Evolutionary conservation across 768 basidiomycete genomes (phyloP).

Genomic region (Lentinula detonsa): DNA sequence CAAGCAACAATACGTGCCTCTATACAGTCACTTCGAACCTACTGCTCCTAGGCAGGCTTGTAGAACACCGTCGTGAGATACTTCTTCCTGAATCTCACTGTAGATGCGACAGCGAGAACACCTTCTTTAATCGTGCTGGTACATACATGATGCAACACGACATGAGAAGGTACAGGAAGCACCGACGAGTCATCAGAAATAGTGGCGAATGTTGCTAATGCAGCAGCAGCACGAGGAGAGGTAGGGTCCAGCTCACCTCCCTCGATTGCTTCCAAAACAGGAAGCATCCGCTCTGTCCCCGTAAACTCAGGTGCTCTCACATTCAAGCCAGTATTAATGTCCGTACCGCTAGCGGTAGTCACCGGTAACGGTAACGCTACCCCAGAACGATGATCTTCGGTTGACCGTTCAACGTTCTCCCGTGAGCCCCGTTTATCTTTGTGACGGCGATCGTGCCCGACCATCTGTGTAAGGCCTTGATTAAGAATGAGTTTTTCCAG

Average conservation of each 20-base stretch:
- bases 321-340: constrained; percentile 13
- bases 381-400: neutral
- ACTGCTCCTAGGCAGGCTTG: constrained; percentile 36
- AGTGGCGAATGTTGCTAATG: constrained; percentile 16
- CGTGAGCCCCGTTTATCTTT: constrained; percentile 25
- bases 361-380: neutral
- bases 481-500: constrained; percentile 94
- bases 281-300: constrained; percentile 13
- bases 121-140: constrained; percentile 94
- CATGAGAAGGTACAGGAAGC: constrained; percentile 88
- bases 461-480: neutral
- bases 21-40: neutral
- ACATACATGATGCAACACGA: constrained; percentile 89
- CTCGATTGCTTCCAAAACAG: constrained; percentile 16
- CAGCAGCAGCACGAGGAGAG: constrained; percentile 30
- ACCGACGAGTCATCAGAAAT: constrained; percentile 85
- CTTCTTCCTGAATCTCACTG: constrained; percentile 89
- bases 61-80: constrained; percentile 86
- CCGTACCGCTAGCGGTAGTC: constrained; percentile 21
- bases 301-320: constrained; percentile 7
- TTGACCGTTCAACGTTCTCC: constrained; percentile 7
- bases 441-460: neutral
- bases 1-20: neutral
- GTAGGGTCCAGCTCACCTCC: constrained; percentile 22
- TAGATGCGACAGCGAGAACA: constrained; percentile 87